Percentiles rank a stretch among this genome's conserved stretches.
These are phyloP conservation scores for Pythium inflatum DNA, from an alignment of 352 stramenopile genomes.

Conservation along the genomic window DNA sequence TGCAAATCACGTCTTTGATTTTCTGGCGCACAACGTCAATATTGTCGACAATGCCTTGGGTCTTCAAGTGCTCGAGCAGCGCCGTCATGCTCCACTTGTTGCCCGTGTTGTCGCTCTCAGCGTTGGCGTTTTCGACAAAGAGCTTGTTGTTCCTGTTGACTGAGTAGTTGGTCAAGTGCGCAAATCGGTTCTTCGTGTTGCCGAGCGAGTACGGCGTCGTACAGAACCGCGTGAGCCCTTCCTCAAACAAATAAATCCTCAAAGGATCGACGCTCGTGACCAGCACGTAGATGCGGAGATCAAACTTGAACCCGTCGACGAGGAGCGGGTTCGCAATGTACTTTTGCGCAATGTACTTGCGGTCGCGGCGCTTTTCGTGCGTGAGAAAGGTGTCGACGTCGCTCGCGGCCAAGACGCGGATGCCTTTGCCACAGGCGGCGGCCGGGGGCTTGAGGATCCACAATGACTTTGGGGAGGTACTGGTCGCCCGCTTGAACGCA, in stretches of 20 bases:
- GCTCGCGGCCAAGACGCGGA: slow-evolving; percentile 65
- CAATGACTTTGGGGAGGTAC: slow-evolving; percentile 29
- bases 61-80: slow-evolving; percentile 48
- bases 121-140: slow-evolving; percentile 66
- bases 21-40: slow-evolving; percentile 37
- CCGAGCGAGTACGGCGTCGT: slow-evolving; percentile 73
- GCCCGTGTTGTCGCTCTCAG: slow-evolving; percentile 45
- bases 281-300: slow-evolving; percentile 88
- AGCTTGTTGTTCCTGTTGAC: slow-evolving; percentile 68
- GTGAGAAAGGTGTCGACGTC: slow-evolving; percentile 42
- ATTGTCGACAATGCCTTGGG: slow-evolving; percentile 39
- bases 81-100: slow-evolving; percentile 77
- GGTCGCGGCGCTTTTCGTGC: slow-evolving; percentile 29
- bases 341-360: slow-evolving; percentile 73
- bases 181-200: slow-evolving; percentile 70
- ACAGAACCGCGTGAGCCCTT: slow-evolving; percentile 86
- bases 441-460: slow-evolving; percentile 92
- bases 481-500: slow-evolving; percentile 47
- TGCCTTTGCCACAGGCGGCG: slow-evolving; percentile 85
- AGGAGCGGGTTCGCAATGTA: slow-evolving; percentile 79
- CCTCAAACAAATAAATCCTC: slow-evolving; percentile 84
- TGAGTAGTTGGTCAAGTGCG: slow-evolving; percentile 79
- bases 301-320: slow-evolving; percentile 90
- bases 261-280: slow-evolving; percentile 88
- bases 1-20: slow-evolving; percentile 65